Conservation (phyloP, 1,139 yeast species). For the Candida albicans region DNA sequence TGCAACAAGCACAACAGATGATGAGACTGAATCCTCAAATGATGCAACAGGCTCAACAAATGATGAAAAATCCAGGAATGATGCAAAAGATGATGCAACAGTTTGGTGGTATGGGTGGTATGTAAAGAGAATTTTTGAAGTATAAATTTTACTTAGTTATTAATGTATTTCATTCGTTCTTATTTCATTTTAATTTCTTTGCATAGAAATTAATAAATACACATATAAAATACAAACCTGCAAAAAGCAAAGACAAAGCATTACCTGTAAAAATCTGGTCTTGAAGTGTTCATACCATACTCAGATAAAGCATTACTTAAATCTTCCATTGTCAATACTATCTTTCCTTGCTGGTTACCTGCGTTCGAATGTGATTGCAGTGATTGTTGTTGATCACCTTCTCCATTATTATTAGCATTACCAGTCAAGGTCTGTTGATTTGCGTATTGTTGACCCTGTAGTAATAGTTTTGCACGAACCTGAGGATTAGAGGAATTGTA, state of each 20-base stretch:
- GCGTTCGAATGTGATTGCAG: constrained; percentile 41
- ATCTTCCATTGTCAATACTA: constrained; percentile 85
- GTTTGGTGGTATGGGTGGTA: constrained; percentile 44
- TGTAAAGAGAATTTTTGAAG: constrained; percentile 3
- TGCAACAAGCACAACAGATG: constrained; percentile 53
- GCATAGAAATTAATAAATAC: neutral
- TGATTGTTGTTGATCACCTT: constrained; percentile 38
- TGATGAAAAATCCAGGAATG: constrained; percentile 57
- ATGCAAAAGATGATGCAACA: constrained; percentile 80
- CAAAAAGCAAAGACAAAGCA: neutral
- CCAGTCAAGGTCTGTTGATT: constrained; percentile 45
- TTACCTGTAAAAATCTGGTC: constrained; percentile 81
- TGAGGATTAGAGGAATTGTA: constrained; percentile 85
- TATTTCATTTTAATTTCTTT: neutral
- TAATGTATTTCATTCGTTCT: constrained; percentile 1
- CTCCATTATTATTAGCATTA: constrained; percentile 39
- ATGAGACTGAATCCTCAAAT: constrained; percentile 73
- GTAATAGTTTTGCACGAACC: constrained; percentile 74
- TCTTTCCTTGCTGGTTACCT: constrained; percentile 69
- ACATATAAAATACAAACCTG: neutral
- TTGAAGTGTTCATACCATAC: constrained; percentile 84
- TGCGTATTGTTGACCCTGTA: constrained; percentile 65
- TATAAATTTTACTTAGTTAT: neutral
- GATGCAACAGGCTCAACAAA: constrained; percentile 60
- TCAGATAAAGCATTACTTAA: constrained; percentile 85